Conservation (phyloP, 768 basidiomycete genomes). For the Podaxis sp. region DNA sequence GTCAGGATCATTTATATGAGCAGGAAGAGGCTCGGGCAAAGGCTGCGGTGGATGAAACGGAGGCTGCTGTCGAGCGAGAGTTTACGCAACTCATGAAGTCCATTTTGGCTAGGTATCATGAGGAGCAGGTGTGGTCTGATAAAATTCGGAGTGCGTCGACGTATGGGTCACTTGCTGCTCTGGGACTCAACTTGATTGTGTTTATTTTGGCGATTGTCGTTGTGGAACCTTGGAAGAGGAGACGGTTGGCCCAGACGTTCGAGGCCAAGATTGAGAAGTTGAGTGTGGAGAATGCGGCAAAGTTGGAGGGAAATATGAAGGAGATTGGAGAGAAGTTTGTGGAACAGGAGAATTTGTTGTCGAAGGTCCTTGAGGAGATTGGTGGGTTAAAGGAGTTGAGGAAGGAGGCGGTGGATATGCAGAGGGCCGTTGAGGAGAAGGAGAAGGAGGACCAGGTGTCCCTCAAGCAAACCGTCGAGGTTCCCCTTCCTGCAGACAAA, state of each 20-base stretch:
- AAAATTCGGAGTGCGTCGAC: conserved; percentile 96
- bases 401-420: conserved; percentile 1
- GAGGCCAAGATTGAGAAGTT: conserved; percentile 80
- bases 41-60: conserved; percentile 60
- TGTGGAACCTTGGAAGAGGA: conserved; percentile 97
- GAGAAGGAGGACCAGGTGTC: neutral
- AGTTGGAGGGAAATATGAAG: conserved; percentile 48
- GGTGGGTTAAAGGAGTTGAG: conserved; percentile 12
- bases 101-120: conserved; percentile 92
- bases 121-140: conserved; percentile 99
- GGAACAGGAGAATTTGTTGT: conserved; percentile 40
- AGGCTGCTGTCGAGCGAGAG: conserved; percentile 81
- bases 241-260: conserved; percentile 82
- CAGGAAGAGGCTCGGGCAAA: conserved; percentile 77
- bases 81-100: conserved; percentile 86
- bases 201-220: conserved; percentile 88
- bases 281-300: conserved; percentile 49
- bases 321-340: conserved; percentile 49
- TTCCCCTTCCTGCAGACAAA: conserved; percentile 12
- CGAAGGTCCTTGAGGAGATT: conserved; percentile 25
- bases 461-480: neutral
- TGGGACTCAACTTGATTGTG: conserved; percentile 86
- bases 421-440: neutral
- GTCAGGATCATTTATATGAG: conserved; percentile 86
- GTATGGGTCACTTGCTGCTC: conserved; percentile 84